Evolutionary conservation across 345 rosid genomes (phyloP), one percentile per base, ranked within the genome.

Genomic region (Orychophragmus violaceus): DNA sequence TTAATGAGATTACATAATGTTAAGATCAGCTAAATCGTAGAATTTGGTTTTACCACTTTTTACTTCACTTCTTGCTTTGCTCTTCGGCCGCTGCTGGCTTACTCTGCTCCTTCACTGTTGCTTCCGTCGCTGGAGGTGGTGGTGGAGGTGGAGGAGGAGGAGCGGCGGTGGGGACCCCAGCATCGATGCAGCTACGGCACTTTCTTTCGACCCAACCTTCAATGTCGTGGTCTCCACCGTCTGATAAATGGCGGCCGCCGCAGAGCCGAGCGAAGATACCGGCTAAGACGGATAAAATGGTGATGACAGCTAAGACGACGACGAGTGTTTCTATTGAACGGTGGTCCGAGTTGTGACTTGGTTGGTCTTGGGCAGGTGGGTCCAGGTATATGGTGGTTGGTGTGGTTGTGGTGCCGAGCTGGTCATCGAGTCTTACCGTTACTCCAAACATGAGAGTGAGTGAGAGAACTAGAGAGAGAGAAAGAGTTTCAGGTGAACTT

Each of bases 141-240:
- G 75, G 73, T 0, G 80, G 61, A 9, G 78, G 75, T 2, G 85
- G 64, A 24, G 53, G 16, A 19, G 76, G 69, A 3, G 78, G 12
- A 2, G 82, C 44, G 0, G 79, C 70, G 4, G 84, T 17, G 2
- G 91, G 76, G 30, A 93, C 32, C 4, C 97, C 97, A 9, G 89
- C 87, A 35, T 93, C 98, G 19, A 93, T 82, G 83, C 98, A 87
- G 70, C 80, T 89, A 58, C 87, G 78, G 52, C 98, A 90, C 72
- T 74, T 86, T 17, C 74, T 82, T 68, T 93, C 97, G 7, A 90
- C 85, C 97, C 97, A 93, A 14, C 97, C 91, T 81, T 93, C 98
- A 2, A 89, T 78, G 75, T 90, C 90, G 46, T 79, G 76, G 77
- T 87, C 96, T 19, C 96, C 86, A 21, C 78, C 77, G 39, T 79